Evolutionary conservation across 2,329 filamentous ascomycete species (phyloP).

Genomic region (Penicillium psychrosexuale): DNA sequence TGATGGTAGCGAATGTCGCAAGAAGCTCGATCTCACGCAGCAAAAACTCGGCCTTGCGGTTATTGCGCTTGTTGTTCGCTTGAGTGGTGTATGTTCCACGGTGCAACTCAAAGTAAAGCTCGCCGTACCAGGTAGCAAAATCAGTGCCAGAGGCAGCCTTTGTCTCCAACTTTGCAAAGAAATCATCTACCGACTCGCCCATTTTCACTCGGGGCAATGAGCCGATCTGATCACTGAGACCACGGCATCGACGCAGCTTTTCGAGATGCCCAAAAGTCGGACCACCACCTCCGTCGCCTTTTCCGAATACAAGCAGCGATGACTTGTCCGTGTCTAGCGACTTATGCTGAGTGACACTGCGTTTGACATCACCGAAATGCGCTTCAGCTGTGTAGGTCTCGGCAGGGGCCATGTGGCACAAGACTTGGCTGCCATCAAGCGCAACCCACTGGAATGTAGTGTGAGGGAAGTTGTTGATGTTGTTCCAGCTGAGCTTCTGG

Average conservation of each 20-base stretch:
- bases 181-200: conserved; percentile 87
- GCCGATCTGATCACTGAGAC: conserved; percentile 82
- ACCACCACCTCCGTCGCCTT: conserved; percentile 92
- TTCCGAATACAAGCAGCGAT: conserved; percentile 89
- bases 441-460: conserved; percentile 99
- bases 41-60: conserved; percentile 78
- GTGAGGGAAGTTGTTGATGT: conserved; percentile 98
- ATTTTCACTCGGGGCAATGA: conserved; percentile 82
- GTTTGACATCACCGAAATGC: conserved; percentile 88
- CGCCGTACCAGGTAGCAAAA: conserved; percentile 94
- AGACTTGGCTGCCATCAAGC: conserved; percentile 90
- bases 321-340: conserved; percentile 90
- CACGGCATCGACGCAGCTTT: conserved; percentile 88
- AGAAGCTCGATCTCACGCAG: conserved; percentile 85
- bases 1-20: conserved; percentile 78
- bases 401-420: conserved; percentile 94
- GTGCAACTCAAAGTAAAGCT: conserved; percentile 96
- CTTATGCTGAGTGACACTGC: conserved; percentile 89
- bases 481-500: conserved; percentile 99
- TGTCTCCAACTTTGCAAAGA: conserved; percentile 80
- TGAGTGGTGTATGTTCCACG: conserved; percentile 97
- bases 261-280: conserved; percentile 92
- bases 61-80: conserved; percentile 95
- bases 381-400: conserved; percentile 96
- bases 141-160: conserved; percentile 65